Conservation (phyloP, 2,329 filamentous ascomycete genomes). For the Paraconiothyrium brasiliense region DNA sequence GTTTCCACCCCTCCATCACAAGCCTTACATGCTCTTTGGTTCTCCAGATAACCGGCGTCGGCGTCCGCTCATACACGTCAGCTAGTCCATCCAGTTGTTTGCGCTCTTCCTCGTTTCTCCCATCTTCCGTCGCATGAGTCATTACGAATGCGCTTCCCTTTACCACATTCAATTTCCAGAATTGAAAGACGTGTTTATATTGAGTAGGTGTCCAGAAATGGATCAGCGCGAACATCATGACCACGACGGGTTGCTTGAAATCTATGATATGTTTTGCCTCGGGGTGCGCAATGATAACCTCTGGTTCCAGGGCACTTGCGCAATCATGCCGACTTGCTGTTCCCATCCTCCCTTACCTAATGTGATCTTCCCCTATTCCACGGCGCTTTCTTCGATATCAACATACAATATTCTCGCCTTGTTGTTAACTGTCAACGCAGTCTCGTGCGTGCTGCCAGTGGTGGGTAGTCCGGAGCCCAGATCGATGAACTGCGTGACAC, state of each 20-base stretch:
- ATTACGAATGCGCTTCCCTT: conserved; percentile 22
- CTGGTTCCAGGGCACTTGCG: conserved; percentile 17
- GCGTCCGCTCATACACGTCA: conserved; percentile 10
- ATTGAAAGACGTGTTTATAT: conserved; percentile 13
- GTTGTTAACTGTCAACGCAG: conserved; percentile 9
- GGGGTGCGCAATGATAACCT: conserved; percentile 13
- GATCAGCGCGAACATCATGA: conserved; percentile 20
- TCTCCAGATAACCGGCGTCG: conserved; percentile 11
- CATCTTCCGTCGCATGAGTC: conserved; percentile 17
- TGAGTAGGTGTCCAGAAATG: conserved; percentile 18
- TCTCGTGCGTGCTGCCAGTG: conserved; percentile 20
- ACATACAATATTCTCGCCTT: conserved; percentile 20
- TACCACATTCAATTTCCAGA: conserved; percentile 14
- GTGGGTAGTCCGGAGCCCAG: conserved; percentile 23
- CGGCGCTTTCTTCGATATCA: conserved; percentile 18
- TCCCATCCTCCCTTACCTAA: conserved; percentile 9
- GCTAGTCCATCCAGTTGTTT: neutral
- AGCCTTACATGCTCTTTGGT: conserved; percentile 9
- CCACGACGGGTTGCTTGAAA: conserved; percentile 18
- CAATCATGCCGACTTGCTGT: conserved; percentile 16
- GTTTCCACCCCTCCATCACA: conserved; percentile 19
- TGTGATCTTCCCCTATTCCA: conserved; percentile 14
- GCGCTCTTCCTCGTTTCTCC: conserved; percentile 1
- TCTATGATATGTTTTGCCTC: conserved; percentile 19
- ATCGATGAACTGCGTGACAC: conserved; percentile 23